A percentile compares a stretch with the other conserved stretches of the same genome.
Evolutionary conservation across 805 yeast species (phyloP).

Genomic region (Schwanniomyces sp.): DNA sequence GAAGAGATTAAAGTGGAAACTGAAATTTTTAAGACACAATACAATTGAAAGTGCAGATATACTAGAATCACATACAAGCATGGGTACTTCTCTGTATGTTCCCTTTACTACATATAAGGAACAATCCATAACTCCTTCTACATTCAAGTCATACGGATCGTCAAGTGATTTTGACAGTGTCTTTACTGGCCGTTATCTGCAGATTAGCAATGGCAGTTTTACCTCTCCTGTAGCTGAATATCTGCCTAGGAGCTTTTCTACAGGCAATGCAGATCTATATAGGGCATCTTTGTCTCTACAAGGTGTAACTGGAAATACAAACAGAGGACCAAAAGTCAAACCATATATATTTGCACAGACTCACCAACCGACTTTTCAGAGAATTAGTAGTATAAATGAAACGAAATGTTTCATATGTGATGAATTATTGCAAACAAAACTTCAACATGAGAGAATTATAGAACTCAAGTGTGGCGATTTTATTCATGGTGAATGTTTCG

Average conservation of each 20-base stretch:
- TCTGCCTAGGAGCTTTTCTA: background rate
- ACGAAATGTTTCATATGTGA: conserved; percentile 51
- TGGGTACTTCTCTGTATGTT: background rate
- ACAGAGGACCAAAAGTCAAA: conserved; percentile 23
- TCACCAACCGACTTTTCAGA: conserved; percentile 10
- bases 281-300: conserved; percentile 4
- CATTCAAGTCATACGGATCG: background rate
- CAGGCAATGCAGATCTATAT: background rate
- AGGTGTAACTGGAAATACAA: conserved; percentile 3
- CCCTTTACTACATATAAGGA: background rate
- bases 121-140: background rate
- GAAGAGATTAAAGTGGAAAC: background rate
- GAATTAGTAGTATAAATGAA: conserved; percentile 2
- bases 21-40: background rate
- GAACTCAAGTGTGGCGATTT: conserved; percentile 55
- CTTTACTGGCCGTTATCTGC: background rate
- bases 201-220: background rate
- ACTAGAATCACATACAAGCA: background rate
- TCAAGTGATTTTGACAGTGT: conserved; percentile 1
- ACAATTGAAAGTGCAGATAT: background rate
- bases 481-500: conserved; percentile 59
- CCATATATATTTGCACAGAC: conserved; percentile 20
- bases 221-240: background rate
- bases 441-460: conserved; percentile 45
- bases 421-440: conserved; percentile 46